Evolutionary conservation across 345 rosid genomes (phyloP).

Genomic region (Lenwebbia sp.): DNA sequence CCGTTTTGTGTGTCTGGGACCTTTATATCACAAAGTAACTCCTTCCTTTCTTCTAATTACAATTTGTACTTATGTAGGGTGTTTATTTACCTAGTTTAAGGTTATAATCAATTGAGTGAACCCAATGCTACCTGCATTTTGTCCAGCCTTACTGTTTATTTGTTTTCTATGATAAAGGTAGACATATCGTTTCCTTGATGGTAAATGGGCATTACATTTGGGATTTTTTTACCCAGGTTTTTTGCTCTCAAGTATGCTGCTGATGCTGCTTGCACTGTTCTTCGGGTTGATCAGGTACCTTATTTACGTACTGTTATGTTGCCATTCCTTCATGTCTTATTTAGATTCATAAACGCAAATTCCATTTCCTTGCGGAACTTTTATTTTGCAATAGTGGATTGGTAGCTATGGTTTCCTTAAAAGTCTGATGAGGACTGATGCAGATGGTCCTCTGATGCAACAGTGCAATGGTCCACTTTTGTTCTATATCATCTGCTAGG

Average conservation of each 20-base stretch:
- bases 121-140: background rate
- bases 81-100: background rate
- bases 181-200: background rate
- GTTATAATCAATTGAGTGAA: background rate
- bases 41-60: background rate
- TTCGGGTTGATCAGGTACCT: constrained; percentile 93
- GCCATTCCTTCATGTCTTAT: background rate
- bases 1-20: constrained; percentile 71
- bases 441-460: background rate
- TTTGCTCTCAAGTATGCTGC: constrained; percentile 94
- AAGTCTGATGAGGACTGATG: background rate
- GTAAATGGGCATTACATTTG: background rate
- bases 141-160: background rate
- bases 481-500: background rate
- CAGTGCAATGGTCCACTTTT: background rate
- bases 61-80: background rate
- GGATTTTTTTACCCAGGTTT: constrained; percentile 23
- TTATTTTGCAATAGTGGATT: background rate
- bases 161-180: background rate
- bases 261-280: constrained; percentile 94
- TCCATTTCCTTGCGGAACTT: background rate
- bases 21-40: constrained; percentile 75
- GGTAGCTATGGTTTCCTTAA: background rate
- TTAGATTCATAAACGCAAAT: background rate
- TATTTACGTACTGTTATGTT: background rate